Evolutionary conservation across 2,329 filamentous ascomycete species (phyloP).

Genomic region (Emergomyces orientalis): DNA sequence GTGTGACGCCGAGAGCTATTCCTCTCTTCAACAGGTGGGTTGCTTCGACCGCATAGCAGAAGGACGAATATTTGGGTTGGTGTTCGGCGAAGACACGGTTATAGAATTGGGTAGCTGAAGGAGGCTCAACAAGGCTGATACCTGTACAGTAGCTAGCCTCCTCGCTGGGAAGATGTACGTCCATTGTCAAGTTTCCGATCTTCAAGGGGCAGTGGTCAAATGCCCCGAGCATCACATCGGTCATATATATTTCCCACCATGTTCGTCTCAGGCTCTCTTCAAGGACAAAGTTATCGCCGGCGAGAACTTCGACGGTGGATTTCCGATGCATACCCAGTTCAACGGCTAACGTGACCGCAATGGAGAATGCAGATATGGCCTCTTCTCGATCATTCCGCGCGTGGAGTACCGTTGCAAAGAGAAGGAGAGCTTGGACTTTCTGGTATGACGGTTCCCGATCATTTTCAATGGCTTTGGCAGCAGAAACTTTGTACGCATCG

Average conservation of each 20-base stretch:
- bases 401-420: slow-evolving; percentile 69
- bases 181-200: slow-evolving; percentile 62
- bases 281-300: slow-evolving; percentile 55
- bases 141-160: slow-evolving; percentile 52
- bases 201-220: slow-evolving; percentile 44
- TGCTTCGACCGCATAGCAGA: slow-evolving; percentile 73
- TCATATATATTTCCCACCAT: slow-evolving; percentile 81
- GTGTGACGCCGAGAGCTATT: slow-evolving; percentile 41
- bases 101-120: slow-evolving; percentile 66
- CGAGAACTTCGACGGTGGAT: slow-evolving; percentile 55
- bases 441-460: slow-evolving; percentile 44
- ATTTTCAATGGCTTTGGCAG: slow-evolving; percentile 25
- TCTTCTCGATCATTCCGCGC: slow-evolving; percentile 62
- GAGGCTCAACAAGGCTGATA: slow-evolving; percentile 50
- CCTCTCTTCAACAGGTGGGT: slow-evolving; percentile 69
- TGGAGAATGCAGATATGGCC: slow-evolving; percentile 56
- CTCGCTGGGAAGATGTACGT: slow-evolving; percentile 71
- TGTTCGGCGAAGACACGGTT: slow-evolving; percentile 63
- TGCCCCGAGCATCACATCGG: slow-evolving; percentile 75
- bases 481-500: slow-evolving; percentile 35
- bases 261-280: slow-evolving; percentile 81
- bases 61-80: slow-evolving; percentile 64
- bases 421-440: slow-evolving; percentile 67
- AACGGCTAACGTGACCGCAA: slow-evolving; percentile 62
- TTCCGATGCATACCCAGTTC: slow-evolving; percentile 66